Evolutionary conservation across 345 rosid genomes (phyloP).

Genomic region (Eucalyptus brandiana): DNA sequence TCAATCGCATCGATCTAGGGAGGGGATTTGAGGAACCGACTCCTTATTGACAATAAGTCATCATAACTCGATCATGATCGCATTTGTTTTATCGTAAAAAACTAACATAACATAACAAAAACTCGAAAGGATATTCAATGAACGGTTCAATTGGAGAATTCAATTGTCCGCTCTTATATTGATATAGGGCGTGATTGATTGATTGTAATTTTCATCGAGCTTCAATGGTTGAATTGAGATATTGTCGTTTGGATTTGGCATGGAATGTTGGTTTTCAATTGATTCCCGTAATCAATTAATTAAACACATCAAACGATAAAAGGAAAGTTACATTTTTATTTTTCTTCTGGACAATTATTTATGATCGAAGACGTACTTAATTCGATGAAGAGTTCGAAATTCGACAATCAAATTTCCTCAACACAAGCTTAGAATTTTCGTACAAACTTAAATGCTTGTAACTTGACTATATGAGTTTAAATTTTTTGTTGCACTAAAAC

Average conservation of each 20-base stretch:
- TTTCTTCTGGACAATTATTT: not conserved
- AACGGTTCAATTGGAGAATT: not conserved
- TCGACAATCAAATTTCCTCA: rapidly evolving
- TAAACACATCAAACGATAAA: not conserved
- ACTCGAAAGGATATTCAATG: not conserved
- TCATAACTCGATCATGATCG: too few species aligned
- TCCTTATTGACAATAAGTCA: not conserved
- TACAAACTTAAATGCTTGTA: not conserved
- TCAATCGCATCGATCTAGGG: rapidly evolving
- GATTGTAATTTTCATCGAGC: not conserved
- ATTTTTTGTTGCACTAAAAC: not conserved
- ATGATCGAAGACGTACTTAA: not conserved
- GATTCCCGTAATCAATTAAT: not conserved
- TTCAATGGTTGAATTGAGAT: not conserved
- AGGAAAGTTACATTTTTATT: not conserved
- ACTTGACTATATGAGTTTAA: not conserved
- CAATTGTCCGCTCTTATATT: rapidly evolving
- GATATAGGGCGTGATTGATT: rapidly evolving
- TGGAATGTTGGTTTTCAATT: not conserved
- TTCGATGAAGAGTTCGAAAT: not conserved
- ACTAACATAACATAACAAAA: not conserved
- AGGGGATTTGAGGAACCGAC: not conserved
- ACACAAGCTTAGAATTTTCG: not conserved
- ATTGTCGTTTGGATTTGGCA: not conserved
- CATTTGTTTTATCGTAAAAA: too few species aligned